Percentiles rank a stretch among this genome's conserved stretches.
phyloP scores from a whole-genome alignment of 2,329 filamentous ascomycete species.

The Ophiognomonia clavigignenti-juglandacearum region DNA sequence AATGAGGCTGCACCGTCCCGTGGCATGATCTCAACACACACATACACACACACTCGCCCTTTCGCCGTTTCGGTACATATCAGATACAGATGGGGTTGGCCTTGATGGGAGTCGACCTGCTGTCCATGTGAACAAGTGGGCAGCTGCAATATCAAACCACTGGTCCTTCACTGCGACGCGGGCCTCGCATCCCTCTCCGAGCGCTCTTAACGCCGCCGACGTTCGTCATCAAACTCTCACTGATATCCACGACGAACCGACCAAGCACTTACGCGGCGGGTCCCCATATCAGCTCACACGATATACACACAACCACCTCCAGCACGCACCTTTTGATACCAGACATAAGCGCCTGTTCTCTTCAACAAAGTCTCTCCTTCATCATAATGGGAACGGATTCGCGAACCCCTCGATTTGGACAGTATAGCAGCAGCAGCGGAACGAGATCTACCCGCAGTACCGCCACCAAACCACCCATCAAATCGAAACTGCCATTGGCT shows the following conservation, averaged over 20 bases:
- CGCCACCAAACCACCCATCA: background rate
- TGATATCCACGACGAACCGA: too few relatives aligned
- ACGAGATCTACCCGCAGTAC: constrained; percentile 19
- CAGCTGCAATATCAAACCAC: background rate
- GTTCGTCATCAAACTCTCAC: constrained; percentile 1
- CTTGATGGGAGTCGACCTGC: background rate
- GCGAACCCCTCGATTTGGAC: constrained; percentile 25
- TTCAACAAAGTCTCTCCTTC: constrained; percentile 4
- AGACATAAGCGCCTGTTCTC: too few relatives aligned
- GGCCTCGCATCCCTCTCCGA: background rate
- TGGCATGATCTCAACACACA: constrained; percentile 9
- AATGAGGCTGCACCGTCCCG: constrained; percentile 11
- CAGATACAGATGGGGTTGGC: background rate
- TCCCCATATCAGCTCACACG: background rate
- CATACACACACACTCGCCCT: background rate
- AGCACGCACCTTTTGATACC: too few relatives aligned
- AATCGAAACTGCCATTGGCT: constrained; percentile 6
- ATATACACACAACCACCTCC: too few relatives aligned
- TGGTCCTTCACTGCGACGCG: background rate
- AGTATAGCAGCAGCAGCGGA: constrained; percentile 27
- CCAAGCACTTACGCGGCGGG: too few relatives aligned
- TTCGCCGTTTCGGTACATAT: background rate
- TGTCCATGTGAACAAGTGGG: background rate
- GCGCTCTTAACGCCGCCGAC: background rate
- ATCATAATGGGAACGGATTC: constrained; percentile 28